phyloP scores from a whole-genome alignment of 108 stramenopile species.

The Aurantiochytrium sp. region DNA sequence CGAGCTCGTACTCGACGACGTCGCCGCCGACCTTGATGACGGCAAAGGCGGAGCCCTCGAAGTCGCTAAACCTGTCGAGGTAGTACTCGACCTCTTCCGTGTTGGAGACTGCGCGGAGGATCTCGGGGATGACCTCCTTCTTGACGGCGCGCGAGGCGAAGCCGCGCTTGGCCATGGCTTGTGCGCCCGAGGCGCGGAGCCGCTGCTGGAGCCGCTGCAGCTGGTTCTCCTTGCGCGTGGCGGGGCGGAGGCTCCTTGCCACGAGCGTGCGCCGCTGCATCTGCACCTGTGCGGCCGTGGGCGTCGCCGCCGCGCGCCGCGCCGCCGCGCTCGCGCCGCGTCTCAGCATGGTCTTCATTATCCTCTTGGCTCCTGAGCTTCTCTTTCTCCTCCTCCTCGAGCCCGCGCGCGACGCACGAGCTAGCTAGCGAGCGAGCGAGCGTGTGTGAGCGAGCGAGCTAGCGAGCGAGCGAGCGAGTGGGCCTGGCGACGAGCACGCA shows the following conservation, averaged over 20 bases:
- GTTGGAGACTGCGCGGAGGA: neutral
- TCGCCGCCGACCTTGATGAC: constrained; percentile 57
- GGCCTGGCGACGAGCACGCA: too few species aligned
- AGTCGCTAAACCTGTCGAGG: neutral
- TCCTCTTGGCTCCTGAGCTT: too few species aligned
- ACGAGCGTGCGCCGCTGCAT: neutral
- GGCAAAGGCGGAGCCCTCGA: neutral
- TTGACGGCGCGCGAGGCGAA: neutral
- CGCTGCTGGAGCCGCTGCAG: neutral
- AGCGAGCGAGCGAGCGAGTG: too few species aligned
- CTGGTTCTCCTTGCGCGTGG: neutral
- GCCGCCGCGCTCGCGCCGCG: too few species aligned
- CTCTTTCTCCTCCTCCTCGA: too few species aligned
- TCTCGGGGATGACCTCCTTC: neutral
- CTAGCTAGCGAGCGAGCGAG: too few species aligned
- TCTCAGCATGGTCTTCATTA: too few species aligned
- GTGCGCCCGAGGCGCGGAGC: neutral
- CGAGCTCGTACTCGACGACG: constrained; percentile 78
- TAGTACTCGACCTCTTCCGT: neutral
- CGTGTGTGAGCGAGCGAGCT: too few species aligned
- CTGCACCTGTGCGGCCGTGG: too few species aligned
- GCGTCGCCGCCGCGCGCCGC: too few species aligned
- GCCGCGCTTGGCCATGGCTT: neutral
- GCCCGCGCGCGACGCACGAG: too few species aligned
- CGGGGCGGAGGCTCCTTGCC: neutral